Evolutionary conservation across 1,139 yeast species (phyloP).

Genomic region (Pneumocystis canis): DNA sequence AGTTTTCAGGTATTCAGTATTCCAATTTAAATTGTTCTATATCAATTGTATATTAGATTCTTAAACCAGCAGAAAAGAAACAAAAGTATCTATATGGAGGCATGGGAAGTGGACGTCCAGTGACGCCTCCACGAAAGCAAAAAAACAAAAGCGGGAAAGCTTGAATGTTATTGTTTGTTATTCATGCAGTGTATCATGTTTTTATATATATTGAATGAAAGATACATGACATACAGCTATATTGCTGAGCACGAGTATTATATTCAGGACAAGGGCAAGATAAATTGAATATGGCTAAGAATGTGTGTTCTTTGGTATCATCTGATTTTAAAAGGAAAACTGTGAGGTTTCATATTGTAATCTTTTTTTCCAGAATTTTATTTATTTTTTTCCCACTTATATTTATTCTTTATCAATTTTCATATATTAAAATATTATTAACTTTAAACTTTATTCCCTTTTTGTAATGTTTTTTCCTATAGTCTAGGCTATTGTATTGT

Average conservation of each 20-base stretch:
- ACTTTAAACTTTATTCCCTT: neutral
- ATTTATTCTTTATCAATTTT: neutral
- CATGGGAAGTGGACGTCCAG: conserved; percentile 31
- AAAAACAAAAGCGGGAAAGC: conserved; percentile 27
- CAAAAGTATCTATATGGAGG: conserved; percentile 51
- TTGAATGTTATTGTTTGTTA: neutral
- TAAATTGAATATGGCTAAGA: neutral
- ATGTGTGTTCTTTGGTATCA: neutral
- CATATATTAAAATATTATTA: neutral
- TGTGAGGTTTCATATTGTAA: neutral
- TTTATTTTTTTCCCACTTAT: conserved; percentile 3
- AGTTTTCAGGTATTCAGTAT: conserved; percentile 52
- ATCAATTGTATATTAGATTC: conserved; percentile 28
- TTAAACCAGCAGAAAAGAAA: conserved; percentile 94
- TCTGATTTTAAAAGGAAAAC: neutral
- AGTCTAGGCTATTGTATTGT: neutral
- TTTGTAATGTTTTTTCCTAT: neutral
- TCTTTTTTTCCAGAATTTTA: neutral
- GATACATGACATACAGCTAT: neutral
- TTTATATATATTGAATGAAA: neutral
- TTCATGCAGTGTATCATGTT: neutral
- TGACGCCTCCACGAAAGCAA: conserved; percentile 57
- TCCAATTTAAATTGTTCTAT: neutral
- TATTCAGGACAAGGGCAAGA: conserved; percentile 1
- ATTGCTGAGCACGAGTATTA: neutral